Base-by-base conservation (phyloP, 192 early-diverging fungal species). In the Coemansia aciculifera region DNA sequence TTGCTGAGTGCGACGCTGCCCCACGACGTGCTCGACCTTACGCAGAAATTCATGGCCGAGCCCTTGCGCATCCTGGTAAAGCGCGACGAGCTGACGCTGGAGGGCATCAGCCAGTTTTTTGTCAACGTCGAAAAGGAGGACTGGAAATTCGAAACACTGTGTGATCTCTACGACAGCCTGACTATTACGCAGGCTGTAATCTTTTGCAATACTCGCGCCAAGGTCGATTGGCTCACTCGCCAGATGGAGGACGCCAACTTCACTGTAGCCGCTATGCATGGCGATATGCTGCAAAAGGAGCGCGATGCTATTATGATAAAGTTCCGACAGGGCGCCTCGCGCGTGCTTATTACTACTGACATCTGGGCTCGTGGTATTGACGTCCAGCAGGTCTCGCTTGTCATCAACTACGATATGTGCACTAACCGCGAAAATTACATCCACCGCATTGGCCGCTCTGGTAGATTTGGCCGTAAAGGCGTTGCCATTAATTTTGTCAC, bases 51-150 rank as follows among this genome's bases (percentile, higher is more conserved):
- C 75, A 98, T 98, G 96, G 89, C 90, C 3, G 95, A 98, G 56
- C 96, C 96, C 9, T 84, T 98, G 69, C 89, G 95, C 36, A 92
- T 98, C 48, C 86, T 98, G 34, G 96, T 98, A 54, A 99, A 99
- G 86, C 94, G 97, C 86, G 97, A 99, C 77, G 54, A 57, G 29
- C 54, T 57, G 54, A 57, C 97, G 38, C 78, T 99, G 39, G 96
- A 99, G 84, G 97, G 96, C 23, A 99, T 99, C 81, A 96, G 95
- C 77, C 97, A 99, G 76, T 99, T 99, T 83, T 98, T 95, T 84
- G 93, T 98, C 23, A 92, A 95, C 44, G 97, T 98, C 21, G 97
- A 98, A 65, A 88, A 89, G 71, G 97, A 98, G 66, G 95, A 97
- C 68, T 98, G 97, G 97, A 98, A 98, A 73, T 95, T 97, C 63